These are phyloP conservation scores for Tetrahymena malaccensis DNA, from an alignment of 73 alveolate species.

Conservation along the genomic window DNA sequence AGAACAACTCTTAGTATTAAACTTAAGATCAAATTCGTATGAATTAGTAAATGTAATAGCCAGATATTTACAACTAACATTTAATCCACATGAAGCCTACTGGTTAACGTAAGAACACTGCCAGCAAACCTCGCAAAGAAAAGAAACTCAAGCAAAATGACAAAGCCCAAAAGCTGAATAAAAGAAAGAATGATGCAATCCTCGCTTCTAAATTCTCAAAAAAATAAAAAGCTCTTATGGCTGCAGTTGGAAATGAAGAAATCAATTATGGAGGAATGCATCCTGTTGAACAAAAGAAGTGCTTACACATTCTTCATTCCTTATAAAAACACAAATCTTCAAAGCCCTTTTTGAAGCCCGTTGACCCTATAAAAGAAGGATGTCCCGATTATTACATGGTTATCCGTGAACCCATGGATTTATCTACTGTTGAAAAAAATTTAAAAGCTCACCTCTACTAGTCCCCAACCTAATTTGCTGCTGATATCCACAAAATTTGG, in stretches of 20 bases:
- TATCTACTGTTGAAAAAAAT: slow-evolving; percentile 65
- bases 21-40: not conserved
- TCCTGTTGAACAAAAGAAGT: not conserved
- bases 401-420: slow-evolving; percentile 78
- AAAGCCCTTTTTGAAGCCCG: slow-evolving; percentile 36
- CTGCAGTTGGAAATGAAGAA: not conserved
- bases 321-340: not conserved
- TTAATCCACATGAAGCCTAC: not conserved
- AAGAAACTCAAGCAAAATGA: not conserved
- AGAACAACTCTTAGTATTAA: not conserved
- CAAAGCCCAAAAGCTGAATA: not conserved
- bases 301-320: not conserved
- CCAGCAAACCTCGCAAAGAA: not conserved
- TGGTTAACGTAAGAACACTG: not conserved
- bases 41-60: not conserved
- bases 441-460: not conserved
- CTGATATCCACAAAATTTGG: slow-evolving; percentile 26
- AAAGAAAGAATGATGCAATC: not conserved
- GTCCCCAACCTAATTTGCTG: slow-evolving; percentile 11
- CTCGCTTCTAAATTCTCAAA: not conserved
- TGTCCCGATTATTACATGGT: slow-evolving; percentile 76
- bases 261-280: not conserved
- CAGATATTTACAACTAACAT: not conserved
- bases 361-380: slow-evolving; percentile 8
- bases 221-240: not conserved